Evolutionary conservation across 108 stramenopile genomes (phyloP).

Genomic region (Hondaea fermentalgiana): DNA sequence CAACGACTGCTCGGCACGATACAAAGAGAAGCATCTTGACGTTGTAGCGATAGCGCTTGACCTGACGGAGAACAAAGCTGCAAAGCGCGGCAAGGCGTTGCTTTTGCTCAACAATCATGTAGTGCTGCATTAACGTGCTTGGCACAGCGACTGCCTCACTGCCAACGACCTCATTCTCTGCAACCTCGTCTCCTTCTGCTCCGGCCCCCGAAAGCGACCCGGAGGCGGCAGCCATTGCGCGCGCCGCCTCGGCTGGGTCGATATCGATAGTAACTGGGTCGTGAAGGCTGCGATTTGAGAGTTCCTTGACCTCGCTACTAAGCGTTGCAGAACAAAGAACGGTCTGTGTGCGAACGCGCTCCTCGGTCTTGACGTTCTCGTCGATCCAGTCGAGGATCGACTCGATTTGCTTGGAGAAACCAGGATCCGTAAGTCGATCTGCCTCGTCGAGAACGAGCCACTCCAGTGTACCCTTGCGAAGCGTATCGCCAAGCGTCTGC

Average conservation of each 20-base stretch:
- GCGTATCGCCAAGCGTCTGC: conserved; percentile 55
- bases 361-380: conserved; percentile 36
- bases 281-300: not conserved
- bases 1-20: not conserved
- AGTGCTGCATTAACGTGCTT: conserved; percentile 70
- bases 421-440: conserved; percentile 86
- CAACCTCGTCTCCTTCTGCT: not conserved
- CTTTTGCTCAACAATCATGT: conserved; percentile 78
- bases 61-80: conserved; percentile 67
- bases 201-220: not conserved
- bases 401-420: conserved; percentile 75
- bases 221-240: not conserved
- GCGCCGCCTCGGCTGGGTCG: not conserved
- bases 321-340: conserved; percentile 76
- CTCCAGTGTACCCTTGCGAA: conserved; percentile 36
- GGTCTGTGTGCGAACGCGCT: conserved; percentile 55
- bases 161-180: not conserved
- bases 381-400: conserved; percentile 62
- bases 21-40: conserved; percentile 3
- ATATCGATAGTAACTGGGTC: not conserved
- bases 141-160: conserved; percentile 54
- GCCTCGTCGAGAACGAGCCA: conserved; percentile 91
- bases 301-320: conserved; percentile 52
- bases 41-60: conserved; percentile 28
- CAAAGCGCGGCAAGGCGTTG: conserved; percentile 71